Evolutionary conservation across 495 filamentous ascomycete species (phyloP), one percentile per base, ranked within the genome.

Genomic region (Penicillium coffeae): DNA sequence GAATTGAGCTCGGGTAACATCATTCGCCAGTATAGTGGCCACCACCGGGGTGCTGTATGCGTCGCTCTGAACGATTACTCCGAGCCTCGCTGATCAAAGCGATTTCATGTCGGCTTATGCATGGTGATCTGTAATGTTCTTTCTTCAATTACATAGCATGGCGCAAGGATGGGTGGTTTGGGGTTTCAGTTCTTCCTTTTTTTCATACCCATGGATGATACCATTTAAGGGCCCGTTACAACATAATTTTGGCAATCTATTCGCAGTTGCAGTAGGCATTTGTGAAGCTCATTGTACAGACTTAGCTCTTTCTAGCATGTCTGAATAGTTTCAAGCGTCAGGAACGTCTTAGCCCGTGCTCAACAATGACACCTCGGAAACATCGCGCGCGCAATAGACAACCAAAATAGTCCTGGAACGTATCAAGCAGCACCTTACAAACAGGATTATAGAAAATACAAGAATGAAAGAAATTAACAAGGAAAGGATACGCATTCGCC

Each of bases 1-100:
- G 93, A 98, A 74, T 71, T 98, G 49, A 76, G 75, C 43, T 79
- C 75, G 36, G 88, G 95, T 59, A 82, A 82, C 44, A 90, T 97
- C 50, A 98, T 98, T 60, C 80, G 93, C 39, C 93, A 98, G 69
- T 98, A 98, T 64, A 97, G 95, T 67, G 93, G 93, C 18, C 93
- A 98, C 68, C 93, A 98, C 64, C 80, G 93, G 19, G 93, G 93
- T 20, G 87, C 90, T 2, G 91, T 97, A 1, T 97, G 93, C 68
- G 93, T 98, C 43, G 93, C 93, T 21, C 74, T 98, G 43, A 98
- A 98, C 65, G 93, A 98, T 68, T 96, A 95, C 63, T 93, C 88
- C 12, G 91, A 96, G 72, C 73, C 72, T 45, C 73, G 73, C 19
- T 77, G 58, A 54, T 5, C 42, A n/a, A 15, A n/a, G n/a, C n/a